phyloP scores from a whole-genome alignment of 306 rosid species.

The Fagus sylvatica region DNA sequence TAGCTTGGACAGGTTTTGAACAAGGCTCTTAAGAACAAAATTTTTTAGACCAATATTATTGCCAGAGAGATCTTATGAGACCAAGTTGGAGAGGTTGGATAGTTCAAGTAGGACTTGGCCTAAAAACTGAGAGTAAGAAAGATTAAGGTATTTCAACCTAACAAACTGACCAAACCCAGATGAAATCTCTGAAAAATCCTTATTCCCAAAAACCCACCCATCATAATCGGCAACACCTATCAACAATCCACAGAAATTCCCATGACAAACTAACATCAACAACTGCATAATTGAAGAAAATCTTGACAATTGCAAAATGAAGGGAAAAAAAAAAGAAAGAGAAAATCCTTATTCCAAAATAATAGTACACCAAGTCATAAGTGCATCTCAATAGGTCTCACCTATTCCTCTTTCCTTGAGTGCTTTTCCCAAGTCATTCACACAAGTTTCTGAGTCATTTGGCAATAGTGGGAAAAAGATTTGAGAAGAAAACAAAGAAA shows the following conservation, averaged over 20 bases:
- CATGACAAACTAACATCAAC: too few relatives aligned
- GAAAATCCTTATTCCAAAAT: constrained; percentile 63
- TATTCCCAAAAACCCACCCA: too few relatives aligned
- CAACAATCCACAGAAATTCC: too few relatives aligned
- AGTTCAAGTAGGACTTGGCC: neutral
- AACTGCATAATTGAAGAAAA: too few relatives aligned
- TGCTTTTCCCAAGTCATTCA: constrained; percentile 57
- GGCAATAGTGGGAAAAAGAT: constrained; percentile 54
- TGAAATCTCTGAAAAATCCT: neutral
- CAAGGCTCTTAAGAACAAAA: neutral
- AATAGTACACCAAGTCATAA: constrained; percentile 80
- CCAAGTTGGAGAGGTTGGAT: neutral
- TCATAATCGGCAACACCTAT: too few relatives aligned
- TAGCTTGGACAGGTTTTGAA: neutral
- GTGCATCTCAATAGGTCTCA: constrained; percentile 66
- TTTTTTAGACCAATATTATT: constrained; percentile 5
- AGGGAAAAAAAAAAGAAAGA: too few relatives aligned
- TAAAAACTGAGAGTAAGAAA: neutral
- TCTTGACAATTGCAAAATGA: too few relatives aligned
- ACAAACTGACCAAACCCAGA: neutral
- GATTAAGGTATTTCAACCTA: neutral
- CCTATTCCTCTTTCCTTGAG: constrained; percentile 59
- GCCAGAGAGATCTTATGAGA: constrained; percentile 35
- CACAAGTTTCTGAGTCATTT: constrained; percentile 89
- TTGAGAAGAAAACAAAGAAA: constrained; percentile 24